A percentile compares a stretch with the other conserved stretches of the same genome.
Evolutionary conservation across 768 basidiomycete genomes (phyloP).

Genomic region (Boletellus ananas): DNA sequence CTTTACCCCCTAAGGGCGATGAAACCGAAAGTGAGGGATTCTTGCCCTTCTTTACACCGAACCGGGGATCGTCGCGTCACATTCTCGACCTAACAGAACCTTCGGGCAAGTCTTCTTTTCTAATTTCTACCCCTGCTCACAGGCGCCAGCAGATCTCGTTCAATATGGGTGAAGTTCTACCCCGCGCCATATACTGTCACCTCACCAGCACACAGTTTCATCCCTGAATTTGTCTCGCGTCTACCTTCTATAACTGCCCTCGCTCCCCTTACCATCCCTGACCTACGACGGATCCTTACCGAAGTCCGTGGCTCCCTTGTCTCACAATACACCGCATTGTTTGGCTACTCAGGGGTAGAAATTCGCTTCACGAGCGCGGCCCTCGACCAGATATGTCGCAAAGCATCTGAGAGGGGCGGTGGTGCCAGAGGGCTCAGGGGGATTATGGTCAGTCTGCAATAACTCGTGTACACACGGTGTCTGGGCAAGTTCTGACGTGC

Average conservation of each 20-base stretch:
- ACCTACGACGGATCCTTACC: constrained; percentile 85
- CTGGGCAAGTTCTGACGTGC: neutral
- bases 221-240: constrained; percentile 93
- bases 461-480: neutral
- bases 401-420: constrained; percentile 77
- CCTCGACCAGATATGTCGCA: constrained; percentile 74
- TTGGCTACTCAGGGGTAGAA: constrained; percentile 80
- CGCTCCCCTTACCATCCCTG: constrained; percentile 69
- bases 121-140: neutral
- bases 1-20: constrained; percentile 38
- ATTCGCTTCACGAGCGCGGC: constrained; percentile 83
- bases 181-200: neutral
- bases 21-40: constrained; percentile 35
- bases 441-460: constrained; percentile 60
- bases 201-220: constrained; percentile 52
- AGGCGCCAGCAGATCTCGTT: constrained; percentile 56
- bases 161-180: constrained; percentile 63
- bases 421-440: constrained; percentile 89
- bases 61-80: constrained; percentile 51
- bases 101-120: constrained; percentile 39
- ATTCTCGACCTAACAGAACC: constrained; percentile 71
- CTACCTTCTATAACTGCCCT: constrained; percentile 90
- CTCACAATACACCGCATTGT: constrained; percentile 84
- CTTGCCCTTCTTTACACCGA: constrained; percentile 77
- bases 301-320: constrained; percentile 90